Conservation (phyloP, 2,329 filamentous ascomycete species). For the Tolypocladium sp. region DNA sequence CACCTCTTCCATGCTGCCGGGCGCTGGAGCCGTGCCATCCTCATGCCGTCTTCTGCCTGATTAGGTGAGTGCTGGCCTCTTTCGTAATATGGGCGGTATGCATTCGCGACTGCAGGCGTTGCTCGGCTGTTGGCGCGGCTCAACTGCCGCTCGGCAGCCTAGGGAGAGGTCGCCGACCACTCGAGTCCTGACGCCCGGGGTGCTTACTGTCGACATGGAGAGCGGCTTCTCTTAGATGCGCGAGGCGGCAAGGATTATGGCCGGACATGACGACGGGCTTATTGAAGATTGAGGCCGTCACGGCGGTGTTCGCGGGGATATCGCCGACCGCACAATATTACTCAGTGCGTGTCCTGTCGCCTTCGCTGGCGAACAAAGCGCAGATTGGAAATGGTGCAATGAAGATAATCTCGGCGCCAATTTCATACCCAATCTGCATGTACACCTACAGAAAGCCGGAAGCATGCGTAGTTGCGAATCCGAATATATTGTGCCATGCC, state of each 20-base stretch:
- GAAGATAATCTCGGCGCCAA: neutral
- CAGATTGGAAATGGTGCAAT: neutral
- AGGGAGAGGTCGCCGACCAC: neutral
- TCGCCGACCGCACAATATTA: neutral
- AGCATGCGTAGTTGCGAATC: neutral
- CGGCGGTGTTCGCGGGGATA: neutral
- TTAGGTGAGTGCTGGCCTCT: neutral
- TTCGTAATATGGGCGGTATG: constrained; percentile 1
- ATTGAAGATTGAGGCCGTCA: neutral
- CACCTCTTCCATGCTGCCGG: neutral
- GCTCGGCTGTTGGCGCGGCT: neutral
- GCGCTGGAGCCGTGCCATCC: neutral
- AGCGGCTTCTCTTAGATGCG: neutral
- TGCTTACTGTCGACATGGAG: neutral
- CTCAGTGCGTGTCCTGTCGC: neutral
- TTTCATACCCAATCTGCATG: neutral
- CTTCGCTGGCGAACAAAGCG: neutral
- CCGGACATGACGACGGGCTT: neutral
- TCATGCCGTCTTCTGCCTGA: neutral
- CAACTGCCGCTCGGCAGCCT: neutral
- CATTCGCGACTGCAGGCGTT: neutral
- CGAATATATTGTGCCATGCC: too few relatives aligned
- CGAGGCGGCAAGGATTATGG: neutral
- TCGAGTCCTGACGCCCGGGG: neutral
- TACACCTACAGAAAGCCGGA: neutral